A percentile compares a stretch with the other conserved stretches of the same genome.
These are phyloP conservation scores for Pholiota conissans DNA, from an alignment of 768 basidiomycete genomes.

Conservation along the genomic window DNA sequence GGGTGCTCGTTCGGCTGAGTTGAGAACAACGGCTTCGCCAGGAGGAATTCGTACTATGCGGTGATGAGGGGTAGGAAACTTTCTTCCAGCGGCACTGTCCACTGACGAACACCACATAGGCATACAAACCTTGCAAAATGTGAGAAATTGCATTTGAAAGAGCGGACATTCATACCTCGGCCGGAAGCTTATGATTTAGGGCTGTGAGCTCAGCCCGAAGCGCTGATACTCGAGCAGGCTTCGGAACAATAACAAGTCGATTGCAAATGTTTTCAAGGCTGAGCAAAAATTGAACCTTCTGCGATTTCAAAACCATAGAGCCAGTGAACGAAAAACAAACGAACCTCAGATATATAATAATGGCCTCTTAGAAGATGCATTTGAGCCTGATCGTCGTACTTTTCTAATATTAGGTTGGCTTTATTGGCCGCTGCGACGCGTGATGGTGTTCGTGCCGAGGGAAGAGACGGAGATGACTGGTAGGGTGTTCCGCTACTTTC, in stretches of 20 bases:
- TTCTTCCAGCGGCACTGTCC: constrained; percentile 43
- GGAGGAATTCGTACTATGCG: constrained; percentile 97
- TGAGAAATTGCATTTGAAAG: neutral
- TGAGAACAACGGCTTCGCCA: constrained; percentile 95
- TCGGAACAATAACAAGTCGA: constrained; percentile 86
- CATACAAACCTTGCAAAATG: constrained; percentile 66
- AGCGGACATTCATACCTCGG: constrained; percentile 63
- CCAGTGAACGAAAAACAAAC: constrained; percentile 21
- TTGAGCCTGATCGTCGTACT: constrained; percentile 69
- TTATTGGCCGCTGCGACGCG: constrained; percentile 43
- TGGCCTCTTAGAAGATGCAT: constrained; percentile 77
- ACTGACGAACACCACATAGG: constrained; percentile 86
- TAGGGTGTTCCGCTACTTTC: constrained; percentile 48
- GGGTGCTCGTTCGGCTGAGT: constrained; percentile 95
- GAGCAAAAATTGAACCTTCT: constrained; percentile 82
- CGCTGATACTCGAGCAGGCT: constrained; percentile 94
- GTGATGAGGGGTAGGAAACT: constrained; percentile 72
- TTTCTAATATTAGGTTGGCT: constrained; percentile 60
- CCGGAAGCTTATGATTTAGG: constrained; percentile 93
- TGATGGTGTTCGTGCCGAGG: constrained; percentile 43
- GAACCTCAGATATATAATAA: constrained; percentile 84
- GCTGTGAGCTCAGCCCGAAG: constrained; percentile 93
- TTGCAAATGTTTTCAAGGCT: constrained; percentile 92
- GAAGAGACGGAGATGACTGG: constrained; percentile 73
- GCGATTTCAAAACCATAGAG: constrained; percentile 14